phyloP scores from a whole-genome alignment of 768 basidiomycete genomes.

The Postia placenta region DNA sequence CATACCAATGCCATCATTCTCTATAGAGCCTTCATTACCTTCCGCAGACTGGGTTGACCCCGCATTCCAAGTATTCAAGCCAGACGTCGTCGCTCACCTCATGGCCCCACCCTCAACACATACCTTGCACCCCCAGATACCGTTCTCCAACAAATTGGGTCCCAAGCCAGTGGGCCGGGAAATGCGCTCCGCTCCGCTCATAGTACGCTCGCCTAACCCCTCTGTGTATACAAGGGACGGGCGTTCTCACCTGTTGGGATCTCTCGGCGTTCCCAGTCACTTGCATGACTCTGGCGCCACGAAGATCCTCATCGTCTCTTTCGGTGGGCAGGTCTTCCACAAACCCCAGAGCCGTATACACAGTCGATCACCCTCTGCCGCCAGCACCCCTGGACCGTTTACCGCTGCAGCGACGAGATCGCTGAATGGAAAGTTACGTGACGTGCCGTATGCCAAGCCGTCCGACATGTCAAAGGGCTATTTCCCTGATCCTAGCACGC shows the following conservation, averaged over 20 bases:
- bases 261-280: conserved; percentile 52
- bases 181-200: conserved; percentile 53
- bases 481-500: conserved; percentile 7
- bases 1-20: conserved; percentile 76
- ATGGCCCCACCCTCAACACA: conserved; percentile 23
- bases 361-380: conserved; percentile 18
- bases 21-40: conserved; percentile 45
- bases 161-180: conserved; percentile 29
- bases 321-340: conserved; percentile 72
- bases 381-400: conserved; percentile 7
- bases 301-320: conserved; percentile 71
- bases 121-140: conserved; percentile 37
- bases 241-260: conserved; percentile 45
- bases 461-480: not conserved
- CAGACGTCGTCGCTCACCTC: conserved; percentile 40
- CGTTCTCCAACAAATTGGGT: conserved; percentile 24
- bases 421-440: conserved; percentile 1
- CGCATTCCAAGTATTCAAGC: conserved; percentile 36
- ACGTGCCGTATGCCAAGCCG: not conserved
- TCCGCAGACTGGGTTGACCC: conserved; percentile 59
- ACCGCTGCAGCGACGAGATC: not conserved
- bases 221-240: conserved; percentile 48
- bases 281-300: conserved; percentile 41
- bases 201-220: conserved; percentile 53
- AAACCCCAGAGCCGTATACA: conserved; percentile 40